Conservation (phyloP, 1,284 basidiomycete species). For the Caloboletus firmus region DNA sequence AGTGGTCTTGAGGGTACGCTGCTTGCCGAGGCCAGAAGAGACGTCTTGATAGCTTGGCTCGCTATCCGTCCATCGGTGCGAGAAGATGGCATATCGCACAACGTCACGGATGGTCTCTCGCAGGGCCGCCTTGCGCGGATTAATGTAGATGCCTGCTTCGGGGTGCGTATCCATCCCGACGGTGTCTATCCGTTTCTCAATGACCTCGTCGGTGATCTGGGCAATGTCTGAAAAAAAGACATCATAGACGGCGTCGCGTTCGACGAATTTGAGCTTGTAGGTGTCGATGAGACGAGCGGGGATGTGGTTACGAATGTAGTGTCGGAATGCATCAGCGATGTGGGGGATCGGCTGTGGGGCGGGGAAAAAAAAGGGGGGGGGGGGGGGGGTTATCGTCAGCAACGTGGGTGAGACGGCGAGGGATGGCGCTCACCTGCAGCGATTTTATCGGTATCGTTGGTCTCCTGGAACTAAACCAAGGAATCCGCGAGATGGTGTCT, state of each 20-base stretch:
- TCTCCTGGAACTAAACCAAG: slow-evolving; percentile 4
- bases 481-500: background rate
- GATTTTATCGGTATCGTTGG: background rate
- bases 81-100: slow-evolving; percentile 28
- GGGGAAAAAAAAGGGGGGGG: no score
- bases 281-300: slow-evolving; percentile 31
- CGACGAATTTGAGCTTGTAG: slow-evolving; percentile 21
- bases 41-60: slow-evolving; percentile 29
- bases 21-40: background rate
- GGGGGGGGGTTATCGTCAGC: background rate
- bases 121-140: slow-evolving; percentile 12
- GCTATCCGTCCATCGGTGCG: slow-evolving; percentile 28
- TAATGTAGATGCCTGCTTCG: slow-evolving; percentile 18
- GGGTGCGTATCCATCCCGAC: slow-evolving; percentile 6
- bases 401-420: background rate
- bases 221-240: slow-evolving; percentile 22
- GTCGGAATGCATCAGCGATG: slow-evolving; percentile 14
- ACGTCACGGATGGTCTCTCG: slow-evolving; percentile 21
- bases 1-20: background rate
- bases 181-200: slow-evolving; percentile 7
- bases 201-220: slow-evolving; percentile 17
- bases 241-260: slow-evolving; percentile 18
- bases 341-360: slow-evolving; percentile 1
- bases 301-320: slow-evolving; percentile 28
- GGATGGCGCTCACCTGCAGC: slow-evolving; percentile 1